These are phyloP conservation scores for Panaeolus papilionaceus DNA, from an alignment of 768 basidiomycete genomes.

Conservation along the genomic window DNA sequence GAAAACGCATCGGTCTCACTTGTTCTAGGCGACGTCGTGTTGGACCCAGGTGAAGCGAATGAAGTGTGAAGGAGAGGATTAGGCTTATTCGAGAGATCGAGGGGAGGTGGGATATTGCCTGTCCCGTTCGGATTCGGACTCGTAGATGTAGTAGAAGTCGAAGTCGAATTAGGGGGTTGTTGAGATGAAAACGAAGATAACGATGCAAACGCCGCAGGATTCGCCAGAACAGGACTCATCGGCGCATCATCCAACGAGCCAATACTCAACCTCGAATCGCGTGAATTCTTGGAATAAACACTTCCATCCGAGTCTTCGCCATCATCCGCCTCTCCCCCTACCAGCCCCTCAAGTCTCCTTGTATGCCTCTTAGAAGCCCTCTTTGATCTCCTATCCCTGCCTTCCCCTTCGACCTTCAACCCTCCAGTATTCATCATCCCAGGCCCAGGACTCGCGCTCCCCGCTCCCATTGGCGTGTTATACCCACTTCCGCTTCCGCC, in stretches of 20 bases:
- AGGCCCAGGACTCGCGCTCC: not conserved
- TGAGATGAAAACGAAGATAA: not conserved
- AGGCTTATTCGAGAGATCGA: not conserved
- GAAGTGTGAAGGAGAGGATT: not conserved
- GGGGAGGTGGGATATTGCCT: not conserved
- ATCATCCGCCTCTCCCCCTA: not conserved
- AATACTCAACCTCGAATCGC: conserved; percentile 6
- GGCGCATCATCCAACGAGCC: not conserved
- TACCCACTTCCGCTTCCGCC: not conserved
- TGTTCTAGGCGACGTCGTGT: not conserved
- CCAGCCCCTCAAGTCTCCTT: not conserved
- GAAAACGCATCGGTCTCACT: not conserved
- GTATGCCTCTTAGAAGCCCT: conserved; percentile 5
- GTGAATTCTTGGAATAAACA: conserved; percentile 14
- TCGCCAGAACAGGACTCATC: conserved; percentile 2
- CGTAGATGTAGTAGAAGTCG: too few relatives aligned
- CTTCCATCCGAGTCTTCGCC: conserved; percentile 6
- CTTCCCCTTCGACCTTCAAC: not conserved
- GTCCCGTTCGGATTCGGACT: not conserved
- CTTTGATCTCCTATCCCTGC: conserved; percentile 6
- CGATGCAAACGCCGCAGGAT: not conserved
- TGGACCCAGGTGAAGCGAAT: not conserved
- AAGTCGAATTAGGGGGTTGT: too few relatives aligned
- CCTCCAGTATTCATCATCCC: not conserved
- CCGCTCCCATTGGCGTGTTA: not conserved